Evolutionary conservation across 768 basidiomycete species (phyloP), one percentile per base, ranked within the genome.

Genomic region (Rhodocollybia butyracea): DNA sequence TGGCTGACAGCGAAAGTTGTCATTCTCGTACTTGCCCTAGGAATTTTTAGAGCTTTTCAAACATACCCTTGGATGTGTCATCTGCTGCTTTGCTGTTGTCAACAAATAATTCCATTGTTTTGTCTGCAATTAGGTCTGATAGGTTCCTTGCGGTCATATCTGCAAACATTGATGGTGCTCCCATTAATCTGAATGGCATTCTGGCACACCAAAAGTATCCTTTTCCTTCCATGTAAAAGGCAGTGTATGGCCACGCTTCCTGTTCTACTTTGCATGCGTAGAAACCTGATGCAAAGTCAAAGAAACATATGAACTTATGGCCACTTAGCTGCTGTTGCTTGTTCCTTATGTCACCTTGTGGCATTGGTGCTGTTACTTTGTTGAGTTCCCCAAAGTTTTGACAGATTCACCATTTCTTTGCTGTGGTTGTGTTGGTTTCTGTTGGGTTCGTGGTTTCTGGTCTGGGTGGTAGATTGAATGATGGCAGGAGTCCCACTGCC

Each of bases 271-370:
- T 30, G 17, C 24, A 13, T 15, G 50, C 50, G 22, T 51, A 51
- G 31, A 51, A 51, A 7, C 50, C 50, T 0, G 64, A 61, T 3
- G 72, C 70, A 51, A 75, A 73, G 58, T 79, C 74, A 22, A 77
- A 70, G 0, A 69, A 57, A 7, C 58, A 64, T 0, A 73, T 41
- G 59, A 67, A 79, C 0, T 67, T 43, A 42, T 78, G 73, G 0
- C 76, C 75, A 2, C 62, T 64, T 0, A 78, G 59, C 0, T 59
- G 4, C 40, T 69, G 64, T 50, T 79, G 75, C 51, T 78, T 79
- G 0, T 63, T 63, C 0, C 62, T 36, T 0, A 80, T 72, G 55
- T 69, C n/a, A n/a, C n/a, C n/a, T n/a, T n/a, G n/a, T n/a, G n/a
- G n/a, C n/a, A n/a, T n/a, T n/a, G n/a, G n/a, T n/a, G n/a, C n/a